Base-by-base conservation (phyloP, 1,284 basidiomycete species). In the Trametes polyzona region DNA sequence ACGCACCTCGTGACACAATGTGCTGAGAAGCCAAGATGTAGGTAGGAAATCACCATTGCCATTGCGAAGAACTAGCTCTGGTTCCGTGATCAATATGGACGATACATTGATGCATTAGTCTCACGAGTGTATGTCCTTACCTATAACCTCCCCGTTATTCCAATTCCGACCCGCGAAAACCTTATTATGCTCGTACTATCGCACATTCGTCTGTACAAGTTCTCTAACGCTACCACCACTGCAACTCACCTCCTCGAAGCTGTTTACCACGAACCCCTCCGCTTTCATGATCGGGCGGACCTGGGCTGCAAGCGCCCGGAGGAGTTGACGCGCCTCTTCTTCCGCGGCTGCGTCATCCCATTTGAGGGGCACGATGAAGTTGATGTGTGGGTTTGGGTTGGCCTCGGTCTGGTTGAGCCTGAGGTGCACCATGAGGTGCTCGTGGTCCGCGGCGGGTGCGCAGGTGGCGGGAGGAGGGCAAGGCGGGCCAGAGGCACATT, bases 111-210 rank as follows among this genome's bases (percentile, higher is more conserved):
- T 17, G 21, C 36, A 24, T 12, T 12, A 6, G 11, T 17, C 1
- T 8, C 16, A 17, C 16, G 3, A 39, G 8, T n/a, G 16, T 3
- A 12, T 9, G 8, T 39, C 63, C 81, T 62, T 62, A 88, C 90
- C 90, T 53, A 93, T 76, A 11, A 83, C 86, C 71, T 92, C 90
- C 2, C 90, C 91, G 55, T 76, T 77, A 57, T 92, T 88, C 90
- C 90, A 93, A 67, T 92, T 93, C 41, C 90, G 78, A 4, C 90
- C 90, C 12, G 84, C 81, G 70, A 93, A 93, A 7, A 93, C 88
- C 11, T 63, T 67, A 68, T 93, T 93, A 66, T 83, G 80, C 67
- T 92, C 84, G 65, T 90, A 92, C 87, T 90, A 59, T 26, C 19
- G 12, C 24, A 39, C 21, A 4, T 7, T 7, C 40, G 16, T n/a